Evolutionary conservation across 2,329 filamentous ascomycete genomes (phyloP).

Genomic region (Fusarium sp.): DNA sequence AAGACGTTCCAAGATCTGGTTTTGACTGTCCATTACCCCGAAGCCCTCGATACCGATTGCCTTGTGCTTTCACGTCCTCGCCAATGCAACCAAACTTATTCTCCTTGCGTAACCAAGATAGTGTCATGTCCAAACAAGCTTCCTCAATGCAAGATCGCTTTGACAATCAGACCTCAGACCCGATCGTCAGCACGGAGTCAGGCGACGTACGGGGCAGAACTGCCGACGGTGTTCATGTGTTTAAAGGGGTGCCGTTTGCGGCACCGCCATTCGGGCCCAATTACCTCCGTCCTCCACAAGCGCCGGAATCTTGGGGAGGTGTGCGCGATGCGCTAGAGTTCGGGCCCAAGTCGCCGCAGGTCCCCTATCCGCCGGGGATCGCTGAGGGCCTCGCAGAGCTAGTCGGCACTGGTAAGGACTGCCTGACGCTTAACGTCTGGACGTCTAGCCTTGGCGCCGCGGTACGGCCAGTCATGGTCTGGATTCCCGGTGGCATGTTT

Average conservation of each 20-base stretch:
- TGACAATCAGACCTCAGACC: neutral
- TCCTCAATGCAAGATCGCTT: neutral
- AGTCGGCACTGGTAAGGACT: neutral
- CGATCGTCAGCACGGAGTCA: neutral
- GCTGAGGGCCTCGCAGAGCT: neutral
- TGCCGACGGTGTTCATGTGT: neutral
- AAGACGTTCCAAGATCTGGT: too few species aligned
- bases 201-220: neutral
- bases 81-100: accelerated
- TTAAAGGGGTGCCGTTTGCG: neutral
- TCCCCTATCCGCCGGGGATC: neutral
- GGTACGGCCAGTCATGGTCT: neutral
- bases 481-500: neutral
- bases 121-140: neutral
- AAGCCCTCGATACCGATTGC: accelerated
- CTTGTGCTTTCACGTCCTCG: neutral
- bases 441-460: neutral
- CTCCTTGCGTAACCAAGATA: neutral
- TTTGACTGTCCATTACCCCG: accelerated
- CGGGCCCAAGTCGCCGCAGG: neutral
- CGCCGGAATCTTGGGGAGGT: neutral
- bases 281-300: neutral
- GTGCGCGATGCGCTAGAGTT: accelerated
- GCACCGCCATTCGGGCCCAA: neutral
- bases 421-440: neutral